Conservation (phyloP, 345 rosid species). For the Rhizophora mangle region DNA sequence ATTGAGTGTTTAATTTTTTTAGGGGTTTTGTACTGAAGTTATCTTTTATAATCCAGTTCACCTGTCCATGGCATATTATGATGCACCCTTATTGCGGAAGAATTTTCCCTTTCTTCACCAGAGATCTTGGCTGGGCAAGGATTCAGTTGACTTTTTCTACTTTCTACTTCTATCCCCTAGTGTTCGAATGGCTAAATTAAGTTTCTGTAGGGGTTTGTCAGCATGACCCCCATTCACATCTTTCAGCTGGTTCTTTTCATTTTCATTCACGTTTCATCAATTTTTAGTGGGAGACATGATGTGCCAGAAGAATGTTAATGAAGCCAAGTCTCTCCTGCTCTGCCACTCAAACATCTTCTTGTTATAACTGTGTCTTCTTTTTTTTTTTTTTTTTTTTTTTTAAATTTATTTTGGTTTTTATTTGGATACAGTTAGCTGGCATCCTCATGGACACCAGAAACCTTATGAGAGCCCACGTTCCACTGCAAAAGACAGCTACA, state of each 20-base stretch:
- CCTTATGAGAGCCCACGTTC: slow-evolving; percentile 38
- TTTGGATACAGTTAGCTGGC: slow-evolving; percentile 46
- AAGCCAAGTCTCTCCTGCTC: neutral
- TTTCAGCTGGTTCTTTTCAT: neutral
- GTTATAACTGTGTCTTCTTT: neutral
- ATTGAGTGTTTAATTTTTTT: neutral
- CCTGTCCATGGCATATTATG: slow-evolving; percentile 9
- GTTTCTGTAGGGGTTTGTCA: no score
- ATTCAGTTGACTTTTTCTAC: slow-evolving; percentile 64
- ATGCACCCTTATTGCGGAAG: slow-evolving; percentile 54
- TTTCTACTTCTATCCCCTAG: slow-evolving; percentile 4
- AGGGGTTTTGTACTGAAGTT: no score
- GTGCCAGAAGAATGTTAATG: neutral
- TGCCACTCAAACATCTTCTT: neutral
- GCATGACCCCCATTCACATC: no score
- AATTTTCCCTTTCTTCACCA: slow-evolving; percentile 39
- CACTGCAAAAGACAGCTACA: slow-evolving; percentile 47
- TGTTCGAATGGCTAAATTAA: no score
- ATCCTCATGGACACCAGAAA: slow-evolving; percentile 53
- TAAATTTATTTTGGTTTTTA: neutral
- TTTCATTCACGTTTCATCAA: neutral
- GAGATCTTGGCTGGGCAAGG: slow-evolving; percentile 43
- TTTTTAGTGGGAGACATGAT: neutral
- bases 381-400: neutral
- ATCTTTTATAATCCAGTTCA: neutral